Evolutionary conservation across 257 asterid species (phyloP).

Genomic region (Plantago major): DNA sequence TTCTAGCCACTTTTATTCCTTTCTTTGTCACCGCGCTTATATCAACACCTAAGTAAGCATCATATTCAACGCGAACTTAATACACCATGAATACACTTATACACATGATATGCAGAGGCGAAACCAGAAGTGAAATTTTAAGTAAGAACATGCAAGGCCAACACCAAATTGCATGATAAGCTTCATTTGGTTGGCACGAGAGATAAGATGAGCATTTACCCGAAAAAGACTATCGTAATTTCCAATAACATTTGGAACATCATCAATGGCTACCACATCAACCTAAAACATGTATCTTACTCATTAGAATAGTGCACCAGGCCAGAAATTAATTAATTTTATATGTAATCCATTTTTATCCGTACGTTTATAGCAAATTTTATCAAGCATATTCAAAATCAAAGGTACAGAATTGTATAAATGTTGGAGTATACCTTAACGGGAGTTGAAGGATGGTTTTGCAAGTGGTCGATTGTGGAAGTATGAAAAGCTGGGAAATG

Average conservation of each 20-base stretch:
- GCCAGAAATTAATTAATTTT: too few relatives aligned
- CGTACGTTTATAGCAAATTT: too few relatives aligned
- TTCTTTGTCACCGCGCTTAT: constrained; percentile 68
- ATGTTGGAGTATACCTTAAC: constrained; percentile 67
- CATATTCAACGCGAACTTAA: too few relatives aligned
- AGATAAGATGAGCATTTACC: constrained; percentile 62
- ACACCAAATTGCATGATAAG: constrained; percentile 97
- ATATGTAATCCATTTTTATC: too few relatives aligned
- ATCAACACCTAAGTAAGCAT: constrained; percentile 91
- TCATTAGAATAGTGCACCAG: too few relatives aligned
- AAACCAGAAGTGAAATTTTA: too few relatives aligned
- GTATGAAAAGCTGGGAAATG: constrained; percentile 70
- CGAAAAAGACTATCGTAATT: constrained; percentile 69
- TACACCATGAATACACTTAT: too few relatives aligned
- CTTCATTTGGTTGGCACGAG: constrained; percentile 72
- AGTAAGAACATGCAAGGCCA: constrained; percentile 40
- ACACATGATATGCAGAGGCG: too few relatives aligned
- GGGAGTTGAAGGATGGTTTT: constrained; percentile 35
- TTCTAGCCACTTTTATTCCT: constrained; percentile 87
- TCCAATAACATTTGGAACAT: constrained; percentile 56
- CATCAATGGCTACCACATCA: constrained; percentile 7
- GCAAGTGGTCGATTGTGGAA: constrained; percentile 71
- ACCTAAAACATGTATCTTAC: too few relatives aligned
- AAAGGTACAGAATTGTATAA: constrained; percentile 12
- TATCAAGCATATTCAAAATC: neutral